Base-by-base conservation (phyloP, 1,284 basidiomycete species). In the Lentinula novae-zelandiae region DNA sequence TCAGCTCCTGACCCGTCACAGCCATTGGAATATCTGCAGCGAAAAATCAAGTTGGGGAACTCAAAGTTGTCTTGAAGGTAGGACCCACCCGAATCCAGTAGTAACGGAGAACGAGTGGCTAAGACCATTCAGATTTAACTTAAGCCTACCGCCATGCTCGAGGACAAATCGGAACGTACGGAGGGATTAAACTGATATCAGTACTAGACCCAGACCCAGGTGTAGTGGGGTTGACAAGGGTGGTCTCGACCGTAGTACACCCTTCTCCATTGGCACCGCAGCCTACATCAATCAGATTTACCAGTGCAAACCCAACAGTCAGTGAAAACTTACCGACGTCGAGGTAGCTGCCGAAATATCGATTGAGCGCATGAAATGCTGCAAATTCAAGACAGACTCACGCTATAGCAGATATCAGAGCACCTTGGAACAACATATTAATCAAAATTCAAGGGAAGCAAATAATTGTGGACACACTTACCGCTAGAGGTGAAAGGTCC, bases 221-320 rank as follows among this genome's bases (percentile, higher is more conserved):
- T 4, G n/a, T 10, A 12, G 57, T 58, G 12, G 57, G 57, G 36
- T 58, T 58, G n/a, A 38, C 33, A 5, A 58, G 33, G 20, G 57
- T 58, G 39, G 39, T 52, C 58, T 80, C 78, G 33, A 80, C 67
- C 33, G 75, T 68, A 0, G 74, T 76, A 63, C 79, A 81, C 17
- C 71, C 66, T 27, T 79, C 77, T 34, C 78, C 79, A 61, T 81
- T 78, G 63, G 76, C 74, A 3, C 72, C 71, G 54, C 78, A 81
- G 6, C 54, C 42, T n/a, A 71, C 72, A 71, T n/a, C 7, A 42
- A 34, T 22, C 2, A 40, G 2, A 22, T 27, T 12, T n/a, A 38
- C 12, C 6, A 36, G 12, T 10, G 31, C n/a, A 33, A 22, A 31
- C 9, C 27, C 8, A 8, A 17, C 3, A 40, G 20, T 17, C 13